These are phyloP conservation scores for Cicer bijugum DNA, from an alignment of 306 rosid genomes.

Conservation along the genomic window DNA sequence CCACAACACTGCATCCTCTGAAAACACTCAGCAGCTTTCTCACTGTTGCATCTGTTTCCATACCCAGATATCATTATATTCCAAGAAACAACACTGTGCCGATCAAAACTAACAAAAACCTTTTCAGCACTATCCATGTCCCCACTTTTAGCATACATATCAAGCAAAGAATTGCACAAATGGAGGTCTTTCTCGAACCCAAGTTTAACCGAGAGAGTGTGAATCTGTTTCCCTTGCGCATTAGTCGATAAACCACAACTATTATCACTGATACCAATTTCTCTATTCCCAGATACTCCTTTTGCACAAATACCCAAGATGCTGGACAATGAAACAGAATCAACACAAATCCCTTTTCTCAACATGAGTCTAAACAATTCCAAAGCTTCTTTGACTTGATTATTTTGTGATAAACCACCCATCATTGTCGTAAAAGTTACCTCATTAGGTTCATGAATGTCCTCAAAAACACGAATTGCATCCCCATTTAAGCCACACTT, in stretches of 20 bases:
- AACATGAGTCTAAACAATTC: conserved; percentile 65
- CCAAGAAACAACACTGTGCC: conserved; percentile 68
- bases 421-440: conserved; percentile 80
- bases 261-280: conserved; percentile 43
- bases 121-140: conserved; percentile 68
- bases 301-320: conserved; percentile 64
- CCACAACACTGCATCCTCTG: conserved; percentile 58
- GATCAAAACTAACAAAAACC: conserved; percentile 55
- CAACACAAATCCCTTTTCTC: conserved; percentile 61
- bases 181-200: conserved; percentile 74
- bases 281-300: conserved; percentile 53
- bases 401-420: conserved; percentile 59
- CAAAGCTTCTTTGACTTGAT: conserved; percentile 57
- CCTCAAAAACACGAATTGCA: conserved; percentile 61
- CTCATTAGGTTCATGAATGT: conserved; percentile 66
- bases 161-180: conserved; percentile 72
- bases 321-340: conserved; percentile 70
- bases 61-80: conserved; percentile 77
- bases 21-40: conserved; percentile 59
- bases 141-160: conserved; percentile 68
- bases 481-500: conserved; percentile 62
- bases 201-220: conserved; percentile 59
- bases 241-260: conserved; percentile 1
- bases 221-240: conserved; percentile 61
- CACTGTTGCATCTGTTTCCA: conserved; percentile 57